These are phyloP conservation scores for Pseudocercospora macadamiae DNA, from an alignment of 2,329 filamentous ascomycete species.

Conservation along the genomic window DNA sequence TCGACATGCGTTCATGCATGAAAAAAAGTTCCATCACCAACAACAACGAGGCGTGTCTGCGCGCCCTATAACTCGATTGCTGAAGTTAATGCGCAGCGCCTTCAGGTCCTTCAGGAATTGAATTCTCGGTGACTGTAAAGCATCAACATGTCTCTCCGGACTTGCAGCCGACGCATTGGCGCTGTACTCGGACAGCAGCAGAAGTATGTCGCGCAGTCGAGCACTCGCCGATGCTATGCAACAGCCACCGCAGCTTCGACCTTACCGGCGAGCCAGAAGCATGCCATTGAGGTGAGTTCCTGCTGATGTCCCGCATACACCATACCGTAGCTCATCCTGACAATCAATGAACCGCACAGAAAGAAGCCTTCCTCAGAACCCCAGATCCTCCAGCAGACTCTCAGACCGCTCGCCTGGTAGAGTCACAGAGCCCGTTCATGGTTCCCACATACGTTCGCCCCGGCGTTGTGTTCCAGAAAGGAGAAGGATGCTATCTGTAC, in stretches of 20 bases:
- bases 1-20: no score
- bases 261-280: conserved; percentile 44
- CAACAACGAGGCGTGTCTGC: no score
- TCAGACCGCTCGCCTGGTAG: conserved; percentile 72
- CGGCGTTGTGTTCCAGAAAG: conserved; percentile 84
- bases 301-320: not conserved
- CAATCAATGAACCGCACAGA: conserved; percentile 43
- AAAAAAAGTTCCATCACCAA: no score
- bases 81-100: not conserved
- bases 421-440: conserved; percentile 83
- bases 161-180: conserved; percentile 30
- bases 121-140: not conserved
- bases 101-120: not conserved
- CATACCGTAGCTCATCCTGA: no score
- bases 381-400: conserved; percentile 76
- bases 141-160: conserved; percentile 15
- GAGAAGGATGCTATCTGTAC: conserved; percentile 84
- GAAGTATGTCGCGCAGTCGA: not conserved
- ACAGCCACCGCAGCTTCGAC: conserved; percentile 47
- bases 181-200: conserved; percentile 20
- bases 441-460: conserved; percentile 93
- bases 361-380: conserved; percentile 60
- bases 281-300: conserved; percentile 30
- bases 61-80: no score
- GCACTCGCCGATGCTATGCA: conserved; percentile 29